phyloP scores from a whole-genome alignment of 2,329 filamentous ascomycete genomes.

The Hymenoscyphus scutula region DNA sequence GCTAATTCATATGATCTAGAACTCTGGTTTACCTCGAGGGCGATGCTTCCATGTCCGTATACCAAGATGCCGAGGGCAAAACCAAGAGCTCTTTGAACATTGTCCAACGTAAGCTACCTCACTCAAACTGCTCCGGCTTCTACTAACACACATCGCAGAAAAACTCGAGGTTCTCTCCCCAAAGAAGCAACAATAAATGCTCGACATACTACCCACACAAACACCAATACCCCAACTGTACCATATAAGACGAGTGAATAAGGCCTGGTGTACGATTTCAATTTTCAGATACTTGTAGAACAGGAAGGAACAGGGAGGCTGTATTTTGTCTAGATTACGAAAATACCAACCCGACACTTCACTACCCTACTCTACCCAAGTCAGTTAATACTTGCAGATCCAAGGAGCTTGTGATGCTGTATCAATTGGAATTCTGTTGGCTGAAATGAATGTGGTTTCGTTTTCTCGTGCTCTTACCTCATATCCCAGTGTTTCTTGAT shows the following conservation, averaged over 20 bases:
- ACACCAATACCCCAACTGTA: conserved; percentile 5
- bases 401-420: not conserved
- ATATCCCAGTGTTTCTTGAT: too few relatives aligned
- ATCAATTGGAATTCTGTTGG: too few relatives aligned
- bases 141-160: conserved; percentile 36
- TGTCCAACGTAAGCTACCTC: conserved; percentile 67
- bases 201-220: not conserved
- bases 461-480: too few relatives aligned
- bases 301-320: not conserved
- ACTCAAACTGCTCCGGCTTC: not conserved
- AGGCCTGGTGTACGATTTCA: conserved; percentile 12
- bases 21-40: conserved; percentile 80
- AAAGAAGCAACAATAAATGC: conserved; percentile 17
- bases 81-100: conserved; percentile 64
- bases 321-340: not conserved
- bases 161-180: conserved; percentile 48
- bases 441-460: too few relatives aligned
- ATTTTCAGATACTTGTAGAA: conserved; percentile 9
- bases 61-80: conserved; percentile 69
- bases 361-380: not conserved
- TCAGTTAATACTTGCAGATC: not conserved
- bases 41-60: conserved; percentile 67
- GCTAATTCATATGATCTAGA: conserved; percentile 44
- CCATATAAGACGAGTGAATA: conserved; percentile 4
- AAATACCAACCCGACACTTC: conserved; percentile 3